Evolutionary conservation across 768 basidiomycete species (phyloP), one percentile per base, ranked within the genome.

Genomic region (Rhizopogon vinicolor): DNA sequence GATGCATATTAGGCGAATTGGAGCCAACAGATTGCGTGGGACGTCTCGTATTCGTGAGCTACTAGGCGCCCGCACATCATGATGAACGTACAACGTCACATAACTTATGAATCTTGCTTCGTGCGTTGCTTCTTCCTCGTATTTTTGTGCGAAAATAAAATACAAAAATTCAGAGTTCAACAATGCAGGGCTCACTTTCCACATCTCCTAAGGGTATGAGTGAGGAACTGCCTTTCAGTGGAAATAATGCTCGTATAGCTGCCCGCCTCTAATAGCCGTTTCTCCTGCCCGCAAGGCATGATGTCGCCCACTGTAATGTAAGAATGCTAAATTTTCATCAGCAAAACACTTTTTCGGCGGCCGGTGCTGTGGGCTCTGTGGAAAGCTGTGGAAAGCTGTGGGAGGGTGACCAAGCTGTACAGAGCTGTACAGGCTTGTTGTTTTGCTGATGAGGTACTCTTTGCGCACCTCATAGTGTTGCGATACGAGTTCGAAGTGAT

Each of bases 241-340:
- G 35, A 5, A 9, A 37, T 37, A 37, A 25, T 25, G 13, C 22
- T 22, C 22, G 22, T 12, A 33, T 37, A 6, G 25, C 81, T 29
- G 35, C 87, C 91, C 35, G 78, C 75, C 75, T 96, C 93, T 12
- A 91, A 76, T 8, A 79, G 75, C 41, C 77, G 78, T 72, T 99
- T 99, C 65, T 91, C 87, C 3, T 78, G 76, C 62, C 98, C 94
- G 18, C 84, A 78, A 0, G 96, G 96, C 0, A 93, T 80, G 56
- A 98, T 98, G 65, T 98, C 96, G 5, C 96, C 96, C 5, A 98
- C 96, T 86, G 41, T 43, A n/a, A n/a, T n/a, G n/a, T n/a, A n/a
- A n/a, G n/a, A n/a, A n/a, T n/a, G n/a, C n/a, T n/a, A n/a, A n/a
- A n/a, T n/a, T n/a, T n/a, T n/a, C n/a, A n/a, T n/a, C n/a, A n/a